phyloP scores from a whole-genome alignment of 2,329 filamentous ascomycete genomes.

The Neofusicoccum parvum region DNA sequence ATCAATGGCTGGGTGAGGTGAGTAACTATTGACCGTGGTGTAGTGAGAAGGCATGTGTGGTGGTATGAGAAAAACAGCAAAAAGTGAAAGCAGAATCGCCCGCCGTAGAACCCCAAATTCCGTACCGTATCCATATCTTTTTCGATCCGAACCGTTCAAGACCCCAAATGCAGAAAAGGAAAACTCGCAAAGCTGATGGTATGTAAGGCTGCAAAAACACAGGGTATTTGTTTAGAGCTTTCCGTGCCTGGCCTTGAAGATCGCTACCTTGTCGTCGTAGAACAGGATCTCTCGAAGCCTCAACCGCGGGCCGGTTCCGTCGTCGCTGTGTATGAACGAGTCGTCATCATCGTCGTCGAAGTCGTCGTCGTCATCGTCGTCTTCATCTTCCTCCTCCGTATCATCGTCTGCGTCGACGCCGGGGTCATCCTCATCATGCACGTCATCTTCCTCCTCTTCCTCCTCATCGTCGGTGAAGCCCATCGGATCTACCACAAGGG shows the following conservation, averaged over 20 bases:
- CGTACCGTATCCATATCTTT: not conserved
- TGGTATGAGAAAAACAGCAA: not conserved
- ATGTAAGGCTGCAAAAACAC: conserved; percentile 8
- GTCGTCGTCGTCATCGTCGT: conserved; percentile 53
- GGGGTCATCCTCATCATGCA: conserved; percentile 40
- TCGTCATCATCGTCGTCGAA: conserved; percentile 49
- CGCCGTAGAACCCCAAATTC: not conserved
- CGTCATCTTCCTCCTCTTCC: conserved; percentile 17
- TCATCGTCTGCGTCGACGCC: conserved; percentile 38
- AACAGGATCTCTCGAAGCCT: conserved; percentile 77
- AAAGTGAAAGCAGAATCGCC: not conserved
- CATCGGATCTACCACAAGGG: conserved; percentile 18
- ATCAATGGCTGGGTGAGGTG: not conserved
- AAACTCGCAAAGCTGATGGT: conserved; percentile 4
- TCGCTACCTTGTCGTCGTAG: conserved; percentile 79
- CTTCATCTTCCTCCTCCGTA: conserved; percentile 45
- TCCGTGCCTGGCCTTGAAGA: conserved; percentile 76
- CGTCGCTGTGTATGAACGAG: conserved; percentile 49
- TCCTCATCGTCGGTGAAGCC: conserved; percentile 21
- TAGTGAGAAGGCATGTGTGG: not conserved
- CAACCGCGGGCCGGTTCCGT: conserved; percentile 54
- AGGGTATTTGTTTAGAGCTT: conserved; percentile 30
- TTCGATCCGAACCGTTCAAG: not conserved
- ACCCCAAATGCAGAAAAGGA: not conserved
- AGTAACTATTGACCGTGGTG: not conserved